Evolutionary conservation across 192 early-diverging fungal genomes (phyloP).

Genomic region (Coemansia sp.): DNA sequence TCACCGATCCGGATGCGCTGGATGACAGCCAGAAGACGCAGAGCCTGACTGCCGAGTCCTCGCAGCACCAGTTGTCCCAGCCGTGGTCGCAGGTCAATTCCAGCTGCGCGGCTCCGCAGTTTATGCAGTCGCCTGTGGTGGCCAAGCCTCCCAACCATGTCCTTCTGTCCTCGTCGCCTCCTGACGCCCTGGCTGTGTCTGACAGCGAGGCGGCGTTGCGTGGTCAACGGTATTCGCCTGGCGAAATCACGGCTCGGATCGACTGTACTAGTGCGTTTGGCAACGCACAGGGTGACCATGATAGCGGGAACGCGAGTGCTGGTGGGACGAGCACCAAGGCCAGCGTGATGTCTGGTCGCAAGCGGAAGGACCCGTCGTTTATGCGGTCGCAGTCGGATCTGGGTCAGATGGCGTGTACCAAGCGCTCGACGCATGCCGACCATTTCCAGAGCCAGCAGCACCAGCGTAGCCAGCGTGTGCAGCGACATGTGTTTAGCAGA

Average conservation of each 20-base stretch:
- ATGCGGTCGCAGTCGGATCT: slow-evolving; percentile 53
- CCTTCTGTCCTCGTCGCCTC: slow-evolving; percentile 8
- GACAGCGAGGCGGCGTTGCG: not conserved
- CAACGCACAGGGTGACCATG: not conserved
- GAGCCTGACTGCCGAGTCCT: slow-evolving; percentile 42
- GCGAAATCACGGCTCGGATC: slow-evolving; percentile 7
- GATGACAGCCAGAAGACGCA: slow-evolving; percentile 50
- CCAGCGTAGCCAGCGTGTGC: slow-evolving; percentile 9
- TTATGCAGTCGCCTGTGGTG: slow-evolving; percentile 11
- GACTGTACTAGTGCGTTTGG: not conserved
- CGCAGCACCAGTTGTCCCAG: slow-evolving; percentile 25
- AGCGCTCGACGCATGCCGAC: slow-evolving; percentile 26
- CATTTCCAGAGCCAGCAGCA: not conserved
- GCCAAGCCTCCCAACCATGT: not conserved
- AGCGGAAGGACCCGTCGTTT: slow-evolving; percentile 52
- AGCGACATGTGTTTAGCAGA: slow-evolving; percentile 7
- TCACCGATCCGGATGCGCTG: slow-evolving; percentile 36
- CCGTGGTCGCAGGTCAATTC: slow-evolving; percentile 15
- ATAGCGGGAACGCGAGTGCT: not conserved
- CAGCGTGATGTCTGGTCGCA: slow-evolving; percentile 13
- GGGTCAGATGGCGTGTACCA: slow-evolving; percentile 30
- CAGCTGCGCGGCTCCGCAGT: not conserved
- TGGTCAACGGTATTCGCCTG: slow-evolving; percentile 2
- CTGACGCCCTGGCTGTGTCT: not conserved
- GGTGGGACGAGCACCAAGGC: not conserved